Conservation (phyloP, 2,329 filamentous ascomycete species). For the Aspergillus viridinutans region DNA sequence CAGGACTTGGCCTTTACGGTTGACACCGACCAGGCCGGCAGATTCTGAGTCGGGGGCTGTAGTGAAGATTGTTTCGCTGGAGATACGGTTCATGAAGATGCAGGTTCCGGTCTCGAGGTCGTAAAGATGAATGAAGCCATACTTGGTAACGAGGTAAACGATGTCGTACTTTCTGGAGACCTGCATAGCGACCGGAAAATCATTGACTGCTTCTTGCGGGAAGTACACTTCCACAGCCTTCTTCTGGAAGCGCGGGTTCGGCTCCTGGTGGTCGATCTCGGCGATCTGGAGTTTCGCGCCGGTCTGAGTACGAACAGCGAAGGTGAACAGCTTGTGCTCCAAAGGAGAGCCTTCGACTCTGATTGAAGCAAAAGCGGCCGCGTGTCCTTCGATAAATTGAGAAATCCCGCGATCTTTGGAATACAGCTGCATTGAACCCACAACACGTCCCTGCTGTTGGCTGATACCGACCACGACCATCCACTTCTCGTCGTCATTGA, state of each 20-base stretch:
- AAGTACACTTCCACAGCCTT: slow-evolving; percentile 98
- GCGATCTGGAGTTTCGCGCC: slow-evolving; percentile 96
- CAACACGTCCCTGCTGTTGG: slow-evolving; percentile 85
- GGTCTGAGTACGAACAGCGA: slow-evolving; percentile 82
- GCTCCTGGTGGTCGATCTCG: slow-evolving; percentile 88
- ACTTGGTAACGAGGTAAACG: slow-evolving; percentile 96
- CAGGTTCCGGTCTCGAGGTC: slow-evolving; percentile 92
- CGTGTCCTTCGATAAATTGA: slow-evolving; percentile 96
- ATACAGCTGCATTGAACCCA: slow-evolving; percentile 95
- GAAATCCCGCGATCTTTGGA: slow-evolving; percentile 94
- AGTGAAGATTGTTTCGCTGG: slow-evolving; percentile 97
- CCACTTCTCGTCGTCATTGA: slow-evolving; percentile 95
- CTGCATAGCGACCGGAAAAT: slow-evolving; percentile 97
- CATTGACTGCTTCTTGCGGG: slow-evolving; percentile 88
- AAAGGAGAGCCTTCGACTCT: slow-evolving; percentile 82
- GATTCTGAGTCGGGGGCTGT: slow-evolving; percentile 80
- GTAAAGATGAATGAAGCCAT: slow-evolving; percentile 98
- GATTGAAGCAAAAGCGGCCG: slow-evolving; percentile 87
- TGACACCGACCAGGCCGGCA: slow-evolving; percentile 87
- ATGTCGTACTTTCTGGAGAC: slow-evolving; percentile 95
- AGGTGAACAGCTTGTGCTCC: slow-evolving; percentile 94
- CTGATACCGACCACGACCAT: slow-evolving; percentile 97
- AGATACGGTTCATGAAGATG: slow-evolving; percentile 99
- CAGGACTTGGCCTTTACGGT: slow-evolving; percentile 94
- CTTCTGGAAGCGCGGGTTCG: slow-evolving; percentile 87